Percentiles rank a stretch among this genome's conserved stretches.
Conservation (phyloP, 768 basidiomycete genomes). For the Crepidotus variabilis region DNA sequence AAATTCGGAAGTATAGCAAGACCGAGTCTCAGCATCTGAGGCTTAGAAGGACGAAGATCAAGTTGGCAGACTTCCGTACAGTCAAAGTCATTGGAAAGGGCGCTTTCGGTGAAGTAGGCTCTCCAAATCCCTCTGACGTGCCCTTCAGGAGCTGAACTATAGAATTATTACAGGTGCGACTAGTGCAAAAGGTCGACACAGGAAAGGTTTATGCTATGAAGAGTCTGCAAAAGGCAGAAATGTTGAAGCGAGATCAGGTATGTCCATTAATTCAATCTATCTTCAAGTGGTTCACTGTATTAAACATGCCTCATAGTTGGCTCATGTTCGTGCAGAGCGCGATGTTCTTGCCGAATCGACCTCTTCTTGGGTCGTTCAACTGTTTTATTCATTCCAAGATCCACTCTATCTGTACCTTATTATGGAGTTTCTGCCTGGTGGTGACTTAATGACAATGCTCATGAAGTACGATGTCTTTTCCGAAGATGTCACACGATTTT, state of each 20-base stretch:
- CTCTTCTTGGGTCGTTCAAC: slow-evolving; percentile 94
- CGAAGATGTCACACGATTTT: slow-evolving; percentile 97
- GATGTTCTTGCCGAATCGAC: slow-evolving; percentile 96
- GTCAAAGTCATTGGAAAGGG: slow-evolving; percentile 99
- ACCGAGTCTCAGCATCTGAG: slow-evolving; percentile 88
- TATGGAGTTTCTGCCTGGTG: slow-evolving; percentile 85
- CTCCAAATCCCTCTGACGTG: slow-evolving; percentile 3
- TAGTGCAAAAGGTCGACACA: slow-evolving; percentile 96
- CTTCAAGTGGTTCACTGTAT: background rate
- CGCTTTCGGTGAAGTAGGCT: slow-evolving; percentile 88
- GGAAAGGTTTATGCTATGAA: slow-evolving; percentile 99
- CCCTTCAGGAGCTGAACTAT: slow-evolving; percentile 7
- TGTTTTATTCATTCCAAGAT: slow-evolving; percentile 99
- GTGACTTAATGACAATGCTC: slow-evolving; percentile 99
- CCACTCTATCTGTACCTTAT: slow-evolving; percentile 93
- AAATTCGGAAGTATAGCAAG: slow-evolving; percentile 82
- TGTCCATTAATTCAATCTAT: slow-evolving; percentile 19
- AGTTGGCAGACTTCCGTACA: slow-evolving; percentile 88
- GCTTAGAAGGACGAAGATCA: slow-evolving; percentile 91
- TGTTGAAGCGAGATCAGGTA: slow-evolving; percentile 99
- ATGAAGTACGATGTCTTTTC: slow-evolving; percentile 99
- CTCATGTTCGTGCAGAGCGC: slow-evolving; percentile 95
- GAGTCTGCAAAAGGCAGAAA: slow-evolving; percentile 95
- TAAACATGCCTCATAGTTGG: slow-evolving; percentile 53
- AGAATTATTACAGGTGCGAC: slow-evolving; percentile 58